Conservation (phyloP, 345 rosid genomes). For the Isatis tinctoria region DNA sequence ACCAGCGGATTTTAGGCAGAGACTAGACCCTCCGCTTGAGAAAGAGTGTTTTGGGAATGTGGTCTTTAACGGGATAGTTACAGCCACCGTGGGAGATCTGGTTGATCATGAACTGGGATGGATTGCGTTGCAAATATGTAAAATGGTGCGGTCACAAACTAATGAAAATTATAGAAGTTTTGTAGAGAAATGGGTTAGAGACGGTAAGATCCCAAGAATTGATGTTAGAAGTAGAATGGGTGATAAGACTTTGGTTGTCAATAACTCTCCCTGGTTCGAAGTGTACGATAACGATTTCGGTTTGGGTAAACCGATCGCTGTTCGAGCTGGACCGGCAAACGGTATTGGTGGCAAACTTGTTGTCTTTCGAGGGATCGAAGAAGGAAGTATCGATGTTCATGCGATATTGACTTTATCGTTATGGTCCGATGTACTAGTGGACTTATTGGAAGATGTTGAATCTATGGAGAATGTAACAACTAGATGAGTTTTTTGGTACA, state of each 20-base stretch:
- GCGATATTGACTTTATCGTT: not conserved
- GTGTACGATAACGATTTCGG: slow-evolving; percentile 43
- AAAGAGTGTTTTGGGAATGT: slow-evolving; percentile 15
- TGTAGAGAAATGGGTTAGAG: slow-evolving; percentile 13
- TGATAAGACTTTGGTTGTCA: not conserved
- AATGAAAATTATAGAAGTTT: not conserved
- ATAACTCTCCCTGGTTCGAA: slow-evolving; percentile 17
- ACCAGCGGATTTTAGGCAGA: slow-evolving; percentile 8
- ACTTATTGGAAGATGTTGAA: not conserved
- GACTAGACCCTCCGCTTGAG: slow-evolving; percentile 18
- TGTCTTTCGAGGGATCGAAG: slow-evolving; percentile 7
- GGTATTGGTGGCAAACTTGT: not conserved
- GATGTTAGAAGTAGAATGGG: not conserved
- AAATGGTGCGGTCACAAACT: slow-evolving; percentile 7
- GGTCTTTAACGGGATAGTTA: not conserved
- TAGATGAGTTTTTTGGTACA: not conserved
- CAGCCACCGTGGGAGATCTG: slow-evolving; percentile 4
- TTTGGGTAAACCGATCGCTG: slow-evolving; percentile 20
- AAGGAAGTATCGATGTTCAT: slow-evolving; percentile 22
- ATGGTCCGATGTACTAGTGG: slow-evolving; percentile 7
- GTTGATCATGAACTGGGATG: not conserved
- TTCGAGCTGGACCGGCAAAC: slow-evolving; percentile 5
- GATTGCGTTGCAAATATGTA: not conserved
- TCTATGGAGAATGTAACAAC: not conserved
- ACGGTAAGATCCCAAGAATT: not conserved